A percentile compares a stretch with the other conserved stretches of the same genome.
These are phyloP conservation scores for Mycocentrospora acerina DNA, from an alignment of 2,329 filamentous ascomycete species.

Conservation along the genomic window DNA sequence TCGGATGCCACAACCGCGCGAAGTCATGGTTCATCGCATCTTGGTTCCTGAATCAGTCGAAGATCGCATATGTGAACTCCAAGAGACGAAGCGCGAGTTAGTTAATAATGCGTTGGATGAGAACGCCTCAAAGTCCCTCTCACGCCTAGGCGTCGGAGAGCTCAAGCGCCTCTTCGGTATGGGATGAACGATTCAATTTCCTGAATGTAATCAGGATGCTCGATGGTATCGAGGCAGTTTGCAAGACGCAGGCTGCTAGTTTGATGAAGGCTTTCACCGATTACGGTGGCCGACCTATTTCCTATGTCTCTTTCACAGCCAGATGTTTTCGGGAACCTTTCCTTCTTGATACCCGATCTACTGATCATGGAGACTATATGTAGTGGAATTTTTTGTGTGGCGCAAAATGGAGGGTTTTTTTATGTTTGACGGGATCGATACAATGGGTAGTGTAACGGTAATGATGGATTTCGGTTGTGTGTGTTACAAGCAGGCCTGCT, in stretches of 20 bases:
- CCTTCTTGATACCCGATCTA: conserved; percentile 12
- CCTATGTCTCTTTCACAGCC: too few species aligned
- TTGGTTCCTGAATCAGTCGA: conserved; percentile 79
- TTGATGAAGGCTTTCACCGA: too few species aligned
- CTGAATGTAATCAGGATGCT: not conserved
- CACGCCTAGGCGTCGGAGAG: conserved; percentile 66
- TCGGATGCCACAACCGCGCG: conserved; percentile 75
- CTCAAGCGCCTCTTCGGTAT: conserved; percentile 69
- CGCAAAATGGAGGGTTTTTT: too few species aligned
- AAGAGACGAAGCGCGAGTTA: conserved; percentile 74
- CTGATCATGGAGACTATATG: conserved; percentile 1
- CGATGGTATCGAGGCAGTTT: not conserved
- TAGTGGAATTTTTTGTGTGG: too few species aligned
- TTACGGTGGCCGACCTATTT: too few species aligned
- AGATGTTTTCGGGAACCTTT: too few species aligned
- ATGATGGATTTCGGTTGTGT: too few species aligned
- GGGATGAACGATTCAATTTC: not conserved
- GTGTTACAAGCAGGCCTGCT: too few species aligned
- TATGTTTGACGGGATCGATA: too few species aligned
- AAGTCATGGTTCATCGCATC: conserved; percentile 79
- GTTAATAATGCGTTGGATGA: conserved; percentile 82
- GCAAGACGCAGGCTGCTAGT: too few species aligned
- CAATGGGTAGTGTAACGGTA: too few species aligned
- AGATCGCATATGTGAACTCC: conserved; percentile 78
- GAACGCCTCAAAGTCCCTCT: conserved; percentile 65